Evolutionary conservation across 257 asterid species (phyloP).

Genomic region (Solanum pimpinellifolium): DNA sequence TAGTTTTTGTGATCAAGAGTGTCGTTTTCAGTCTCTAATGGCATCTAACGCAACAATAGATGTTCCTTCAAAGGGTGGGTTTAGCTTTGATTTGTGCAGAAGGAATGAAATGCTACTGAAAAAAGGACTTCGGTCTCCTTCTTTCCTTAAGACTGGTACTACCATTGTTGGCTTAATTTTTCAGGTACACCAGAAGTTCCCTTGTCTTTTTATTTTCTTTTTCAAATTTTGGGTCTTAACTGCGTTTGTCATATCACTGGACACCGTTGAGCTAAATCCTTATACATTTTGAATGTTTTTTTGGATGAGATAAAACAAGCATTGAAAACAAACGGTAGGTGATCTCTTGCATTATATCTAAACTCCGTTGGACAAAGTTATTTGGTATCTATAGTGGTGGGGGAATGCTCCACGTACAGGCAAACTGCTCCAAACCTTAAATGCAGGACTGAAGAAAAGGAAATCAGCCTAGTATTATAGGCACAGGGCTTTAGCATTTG

Average conservation of each 20-base stretch:
- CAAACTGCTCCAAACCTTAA: background rate
- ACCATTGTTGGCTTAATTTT: conserved; percentile 83
- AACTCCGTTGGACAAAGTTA: background rate
- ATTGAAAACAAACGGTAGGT: background rate
- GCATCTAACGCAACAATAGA: conserved; percentile 4
- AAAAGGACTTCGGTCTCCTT: conserved; percentile 53
- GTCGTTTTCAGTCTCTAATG: background rate
- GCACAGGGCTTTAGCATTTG: background rate
- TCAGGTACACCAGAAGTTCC: conserved; percentile 24
- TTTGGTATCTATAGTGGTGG: background rate
- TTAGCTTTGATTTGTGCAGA: conserved; percentile 67
- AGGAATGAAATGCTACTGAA: conserved; percentile 79
- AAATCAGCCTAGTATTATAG: background rate
- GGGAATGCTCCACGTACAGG: background rate
- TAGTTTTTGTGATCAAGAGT: background rate
- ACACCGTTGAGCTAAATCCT: background rate
- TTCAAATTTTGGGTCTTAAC: background rate
- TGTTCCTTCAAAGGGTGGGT: conserved; percentile 44
- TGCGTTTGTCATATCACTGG: background rate
- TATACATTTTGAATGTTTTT: background rate
- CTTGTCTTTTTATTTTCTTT: background rate
- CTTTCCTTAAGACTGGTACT: conserved; percentile 90
- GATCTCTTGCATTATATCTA: background rate
- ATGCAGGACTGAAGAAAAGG: background rate
- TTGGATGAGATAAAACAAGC: background rate